Evolutionary conservation across 352 stramenopile genomes (phyloP), one percentile per base, ranked within the genome.

Genomic region (Globisporangium nunn): DNA sequence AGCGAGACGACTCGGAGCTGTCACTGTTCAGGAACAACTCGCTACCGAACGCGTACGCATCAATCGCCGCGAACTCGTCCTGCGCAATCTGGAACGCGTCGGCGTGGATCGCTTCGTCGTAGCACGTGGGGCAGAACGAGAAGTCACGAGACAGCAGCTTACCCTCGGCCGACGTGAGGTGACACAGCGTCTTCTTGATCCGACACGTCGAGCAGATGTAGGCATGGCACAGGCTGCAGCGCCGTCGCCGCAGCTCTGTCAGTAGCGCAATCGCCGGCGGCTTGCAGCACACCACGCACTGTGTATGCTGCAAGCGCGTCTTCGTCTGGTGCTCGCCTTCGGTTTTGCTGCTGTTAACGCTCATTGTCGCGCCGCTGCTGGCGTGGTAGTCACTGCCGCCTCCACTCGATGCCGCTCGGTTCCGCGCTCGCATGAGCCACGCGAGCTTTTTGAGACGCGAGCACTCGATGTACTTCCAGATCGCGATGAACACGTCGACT

Each of bases 151-250:
- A 33, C 44, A 14, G 23, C n/a, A 59, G 54, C 31, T 39, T 50
- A n/a, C n/a, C 54, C n/a, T 10, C 50, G 2, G 54, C n/a, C 4
- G 31, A 58, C 11, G 14, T 23, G 7, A 61, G 37, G 45, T 50
- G 40, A n/a, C 47, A 50, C 33, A 61, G 40, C 35, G n/a, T 30
- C 56, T 61, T 61, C n/a, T 39, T 48, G 6, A 62, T 23, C 4
- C 41, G 40, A 5, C 56, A 62, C 10, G 14, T 18, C 12, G 48
- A 50, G 49, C 56, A 62, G 39, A 56, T 37, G 51, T 14, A 14
- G 2, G 30, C 2, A 0, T 8, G 1, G 51, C 51, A 56, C 4
- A 56, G 41, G 3, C 14, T 11, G 5, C 51, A 56, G 11, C 17
- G 31, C 14, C 37, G 29, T 37, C 33, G 37, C 0, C 30, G 40